Base-by-base conservation (phyloP, 139 green algal genomes). In the Trebouxia sp. region DNA sequence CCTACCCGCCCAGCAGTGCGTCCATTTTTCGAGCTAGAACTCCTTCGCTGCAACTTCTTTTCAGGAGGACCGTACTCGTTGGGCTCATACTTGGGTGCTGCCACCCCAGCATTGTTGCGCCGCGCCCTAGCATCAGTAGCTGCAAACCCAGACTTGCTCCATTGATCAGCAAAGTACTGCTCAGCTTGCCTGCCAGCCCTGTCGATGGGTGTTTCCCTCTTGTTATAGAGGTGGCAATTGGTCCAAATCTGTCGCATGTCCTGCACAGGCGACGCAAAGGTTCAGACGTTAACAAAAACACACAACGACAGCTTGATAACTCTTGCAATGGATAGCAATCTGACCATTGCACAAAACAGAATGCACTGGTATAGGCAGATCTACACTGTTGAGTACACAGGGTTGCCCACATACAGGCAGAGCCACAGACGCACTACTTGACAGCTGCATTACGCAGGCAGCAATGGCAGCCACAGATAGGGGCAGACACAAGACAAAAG, bases 181-280 rank as follows among this genome's bases (percentile, higher is more conserved):
- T 77, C 56, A 28, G 43, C 72, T 26, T 37, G 38, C 15, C 35
- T 43, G 37, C 80, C 80, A 22, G 48, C 30, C 72, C 80, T 84
- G 56, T 76, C 80, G 28, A 78, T 41, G 5, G 17, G 5, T 4
- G 28, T 47, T 9, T 81, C 45, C 56, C 77, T 84, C 9, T 42
- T 38, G 45, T 93, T 93, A 87, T 88, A 93, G 7, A 70, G 43
- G 41, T 82, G 74, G 80, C 89, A 93, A 81, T 93, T 93, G 38
- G 75, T 65, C 83, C 91, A 93, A 2, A 85, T 76, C 45, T 80
- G 83, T 30, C 65, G 58, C 78, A 82, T 79, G 38, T 83, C 76
- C 83, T 79, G 48, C 14, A 39, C 10, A 28, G 43, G 8, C n/a
- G n/a, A n/a, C n/a, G n/a, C 22, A 42, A 15, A 30, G n/a, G 3